phyloP scores from a whole-genome alignment of 352 stramenopile genomes.

The Phytophthora cajani region DNA sequence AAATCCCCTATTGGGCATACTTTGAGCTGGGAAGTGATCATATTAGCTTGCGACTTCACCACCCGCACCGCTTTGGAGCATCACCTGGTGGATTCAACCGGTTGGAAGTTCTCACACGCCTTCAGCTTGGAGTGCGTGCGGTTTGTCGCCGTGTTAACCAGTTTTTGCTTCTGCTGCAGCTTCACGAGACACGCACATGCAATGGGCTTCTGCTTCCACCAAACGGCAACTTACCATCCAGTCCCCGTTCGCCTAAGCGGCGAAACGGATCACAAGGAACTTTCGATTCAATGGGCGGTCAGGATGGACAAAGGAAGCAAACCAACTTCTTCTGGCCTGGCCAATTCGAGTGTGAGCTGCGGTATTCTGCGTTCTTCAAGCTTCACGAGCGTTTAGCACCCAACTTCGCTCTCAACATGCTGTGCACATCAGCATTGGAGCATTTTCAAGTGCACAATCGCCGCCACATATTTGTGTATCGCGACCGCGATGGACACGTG shows the following conservation, averaged over 20 bases:
- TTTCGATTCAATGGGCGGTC: conserved; percentile 28
- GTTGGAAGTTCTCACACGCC: conserved; percentile 66
- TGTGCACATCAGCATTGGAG: conserved; percentile 86
- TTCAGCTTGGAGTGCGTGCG: conserved; percentile 74
- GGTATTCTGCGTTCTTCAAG: conserved; percentile 82
- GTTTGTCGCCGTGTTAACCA: conserved; percentile 88
- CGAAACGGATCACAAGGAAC: conserved; percentile 36
- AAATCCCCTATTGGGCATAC: conserved; percentile 85
- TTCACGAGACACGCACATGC: conserved; percentile 85
- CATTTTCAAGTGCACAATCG: conserved; percentile 92
- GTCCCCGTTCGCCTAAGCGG: conserved; percentile 49
- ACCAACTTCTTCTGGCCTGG: conserved; percentile 83
- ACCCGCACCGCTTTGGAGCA: conserved; percentile 45
- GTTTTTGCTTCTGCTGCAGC: conserved; percentile 80
- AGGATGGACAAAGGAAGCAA: conserved; percentile 27
- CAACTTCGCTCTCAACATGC: conserved; percentile 80
- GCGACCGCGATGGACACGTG: conserved; percentile 82
- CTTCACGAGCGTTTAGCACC: conserved; percentile 82
- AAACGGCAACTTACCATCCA: conserved; percentile 40
- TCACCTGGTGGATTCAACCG: conserved; percentile 47
- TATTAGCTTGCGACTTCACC: conserved; percentile 68
- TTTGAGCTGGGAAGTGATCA: conserved; percentile 65
- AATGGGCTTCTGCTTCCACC: conserved; percentile 73
- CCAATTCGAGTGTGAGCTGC: conserved; percentile 85
- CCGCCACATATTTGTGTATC: conserved; percentile 88